Evolutionary conservation across 495 filamentous ascomycete species (phyloP), one percentile per base, ranked within the genome.

Genomic region (Penicillium verhagenii): DNA sequence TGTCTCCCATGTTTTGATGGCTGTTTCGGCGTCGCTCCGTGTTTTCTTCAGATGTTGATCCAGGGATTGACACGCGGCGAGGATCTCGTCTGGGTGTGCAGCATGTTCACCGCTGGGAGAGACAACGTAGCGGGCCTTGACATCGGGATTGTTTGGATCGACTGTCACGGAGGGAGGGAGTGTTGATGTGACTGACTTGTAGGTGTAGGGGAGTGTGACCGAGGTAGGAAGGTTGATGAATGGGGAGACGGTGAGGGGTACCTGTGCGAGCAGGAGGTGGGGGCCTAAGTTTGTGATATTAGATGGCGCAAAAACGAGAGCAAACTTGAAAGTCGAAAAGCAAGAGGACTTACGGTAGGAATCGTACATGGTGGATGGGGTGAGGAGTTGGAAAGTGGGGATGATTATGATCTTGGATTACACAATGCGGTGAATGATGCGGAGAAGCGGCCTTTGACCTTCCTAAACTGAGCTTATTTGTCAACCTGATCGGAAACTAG

Each of bases 201-300:
- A 98, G 40, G 88, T 96, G 75, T 97, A 97, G 28, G 94, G 94
- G 2, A 98, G 84, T 2, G 94, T 96, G 43, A 92, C 87, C 23
- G 94, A 86, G 8, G 88, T 85, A 25, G 95, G 94, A 35, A 97
- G 90, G 55, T 85, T 88, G 70, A 97, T 85, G 78, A 96, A 96
- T 21, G 94, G 94, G 26, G 92, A 96, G 50, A 97, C 91, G 54
- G 90, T 93, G 47, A 97, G 80, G 48, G 92, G 90, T 48, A 97
- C 82, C 72, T 98, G 94, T 56, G 90, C 89, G 42, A 97, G 88
- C 56, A 96, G 83, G 19, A 88, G 89, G 72, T 97, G 92, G 4
- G 89, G 83, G 53, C 82, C 90, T 94, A 60, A 6, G 31, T 4
- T 33, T 18, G 9, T 18, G 13, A 18, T 16, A 25, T 35, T 31